Evolutionary conservation across 768 basidiomycete genomes (phyloP).

Genomic region (Krasilnikovozyma curviuscula): DNA sequence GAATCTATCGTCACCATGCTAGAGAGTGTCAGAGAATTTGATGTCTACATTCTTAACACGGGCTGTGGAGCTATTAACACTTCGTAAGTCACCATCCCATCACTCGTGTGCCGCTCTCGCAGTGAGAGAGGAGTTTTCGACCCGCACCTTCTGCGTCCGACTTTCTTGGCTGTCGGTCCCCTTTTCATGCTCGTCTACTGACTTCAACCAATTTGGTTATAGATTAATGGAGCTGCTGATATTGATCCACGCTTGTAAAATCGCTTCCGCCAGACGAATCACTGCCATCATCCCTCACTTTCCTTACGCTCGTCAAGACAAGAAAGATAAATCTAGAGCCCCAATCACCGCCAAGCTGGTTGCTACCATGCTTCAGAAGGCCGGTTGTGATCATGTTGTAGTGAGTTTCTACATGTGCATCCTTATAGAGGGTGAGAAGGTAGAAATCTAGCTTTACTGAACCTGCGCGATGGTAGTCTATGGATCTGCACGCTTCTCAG

Average conservation of each 20-base stretch:
- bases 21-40: slow-evolving; percentile 90
- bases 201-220: slow-evolving; percentile 34
- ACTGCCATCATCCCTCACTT: slow-evolving; percentile 97
- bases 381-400: slow-evolving; percentile 95
- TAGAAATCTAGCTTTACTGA: not conserved
- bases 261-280: slow-evolving; percentile 80
- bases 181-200: slow-evolving; percentile 1
- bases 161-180: slow-evolving; percentile 20
- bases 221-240: slow-evolving; percentile 97
- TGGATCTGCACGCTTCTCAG: slow-evolving; percentile 93
- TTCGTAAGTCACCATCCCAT: not conserved
- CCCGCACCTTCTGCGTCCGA: slow-evolving; percentile 11
- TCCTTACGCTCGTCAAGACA: slow-evolving; percentile 56
- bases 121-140: not conserved
- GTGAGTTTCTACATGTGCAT: slow-evolving; percentile 15
- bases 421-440: not conserved
- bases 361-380: slow-evolving; percentile 91
- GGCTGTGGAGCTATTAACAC: slow-evolving; percentile 12
- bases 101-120: not conserved
- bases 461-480: slow-evolving; percentile 37
- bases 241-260: slow-evolving; percentile 94
- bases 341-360: slow-evolving; percentile 97
- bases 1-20: slow-evolving; percentile 88
- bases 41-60: slow-evolving; percentile 87
- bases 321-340: slow-evolving; percentile 87